These are phyloP conservation scores for Scutellaria minor DNA, from an alignment of 257 asterid genomes.

Conservation along the genomic window DNA sequence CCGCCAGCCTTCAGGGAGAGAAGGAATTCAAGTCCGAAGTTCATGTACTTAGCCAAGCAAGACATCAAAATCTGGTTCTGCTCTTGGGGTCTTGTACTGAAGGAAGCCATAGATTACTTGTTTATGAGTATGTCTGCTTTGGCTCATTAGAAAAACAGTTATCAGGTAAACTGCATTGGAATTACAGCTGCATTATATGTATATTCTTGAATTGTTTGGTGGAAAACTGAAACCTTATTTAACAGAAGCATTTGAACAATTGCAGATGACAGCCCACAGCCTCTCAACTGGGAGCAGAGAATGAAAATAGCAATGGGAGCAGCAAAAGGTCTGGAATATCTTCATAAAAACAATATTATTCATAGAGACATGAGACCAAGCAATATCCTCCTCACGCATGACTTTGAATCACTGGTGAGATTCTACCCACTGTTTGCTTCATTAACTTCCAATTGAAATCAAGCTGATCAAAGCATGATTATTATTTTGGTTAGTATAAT, in stretches of 20 bases:
- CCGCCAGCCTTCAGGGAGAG: slow-evolving; percentile 75
- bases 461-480: not conserved
- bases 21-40: slow-evolving; percentile 75
- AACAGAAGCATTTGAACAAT: slow-evolving; percentile 6
- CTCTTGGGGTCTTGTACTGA: slow-evolving; percentile 68
- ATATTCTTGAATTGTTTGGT: not conserved
- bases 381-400: slow-evolving; percentile 81
- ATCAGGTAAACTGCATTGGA: slow-evolving; percentile 43
- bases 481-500: not conserved
- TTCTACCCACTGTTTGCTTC: not conserved
- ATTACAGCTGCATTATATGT: not conserved
- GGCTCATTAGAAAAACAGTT: slow-evolving; percentile 64
- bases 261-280: slow-evolving; percentile 42
- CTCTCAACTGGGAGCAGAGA: slow-evolving; percentile 69
- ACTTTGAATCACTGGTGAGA: slow-evolving; percentile 65
- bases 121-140: slow-evolving; percentile 75
- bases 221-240: slow-evolving; percentile 1
- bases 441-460: not conserved
- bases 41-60: slow-evolving; percentile 62
- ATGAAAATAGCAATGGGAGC: slow-evolving; percentile 72
- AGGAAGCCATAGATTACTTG: slow-evolving; percentile 64
- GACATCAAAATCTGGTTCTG: slow-evolving; percentile 72
- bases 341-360: slow-evolving; percentile 58
- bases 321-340: slow-evolving; percentile 68
- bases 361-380: slow-evolving; percentile 77